phyloP scores from a whole-genome alignment of 352 stramenopile genomes.

The Phytopythium delawarense region DNA sequence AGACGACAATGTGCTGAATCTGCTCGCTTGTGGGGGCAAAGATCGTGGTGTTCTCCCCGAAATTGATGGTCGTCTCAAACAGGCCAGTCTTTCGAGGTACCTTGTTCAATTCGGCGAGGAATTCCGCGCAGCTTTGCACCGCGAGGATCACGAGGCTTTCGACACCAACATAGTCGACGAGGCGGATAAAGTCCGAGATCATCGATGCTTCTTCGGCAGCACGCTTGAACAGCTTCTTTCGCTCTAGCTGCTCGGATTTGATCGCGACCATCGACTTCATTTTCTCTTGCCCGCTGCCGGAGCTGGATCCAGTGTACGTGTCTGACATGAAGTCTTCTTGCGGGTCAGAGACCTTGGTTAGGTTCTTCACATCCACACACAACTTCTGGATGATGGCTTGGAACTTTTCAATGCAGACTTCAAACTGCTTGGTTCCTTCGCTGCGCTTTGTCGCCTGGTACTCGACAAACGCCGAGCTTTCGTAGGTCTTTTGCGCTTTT shows the following conservation, averaged over 20 bases:
- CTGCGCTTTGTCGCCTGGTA: conserved; percentile 84
- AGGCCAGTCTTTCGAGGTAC: conserved; percentile 85
- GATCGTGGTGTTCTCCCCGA: conserved; percentile 70
- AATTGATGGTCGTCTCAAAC: conserved; percentile 93
- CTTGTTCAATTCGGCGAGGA: conserved; percentile 89
- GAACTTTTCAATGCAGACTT: conserved; percentile 89
- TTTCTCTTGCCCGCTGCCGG: conserved; percentile 59
- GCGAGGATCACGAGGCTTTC: conserved; percentile 88
- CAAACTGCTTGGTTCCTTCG: conserved; percentile 89
- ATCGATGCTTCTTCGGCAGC: conserved; percentile 86
- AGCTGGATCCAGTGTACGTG: conserved; percentile 16
- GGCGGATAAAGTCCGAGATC: conserved; percentile 92
- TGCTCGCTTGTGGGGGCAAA: conserved; percentile 88
- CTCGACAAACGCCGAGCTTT: conserved; percentile 86
- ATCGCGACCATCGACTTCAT: conserved; percentile 91
- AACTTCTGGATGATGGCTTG: conserved; percentile 88
- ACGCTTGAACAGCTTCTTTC: conserved; percentile 74
- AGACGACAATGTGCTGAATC: conserved; percentile 86
- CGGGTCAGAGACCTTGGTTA: conserved; percentile 59
- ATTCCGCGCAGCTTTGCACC: conserved; percentile 77
- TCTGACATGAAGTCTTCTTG: conserved; percentile 67
- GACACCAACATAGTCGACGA: conserved; percentile 91
- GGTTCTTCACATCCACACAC: conserved; percentile 87
- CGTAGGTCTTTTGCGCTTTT: conserved; percentile 87
- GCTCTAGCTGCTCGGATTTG: conserved; percentile 88